Base-by-base conservation (phyloP, 2,329 filamentous ascomycete species). In the Sporothrix humicola region DNA sequence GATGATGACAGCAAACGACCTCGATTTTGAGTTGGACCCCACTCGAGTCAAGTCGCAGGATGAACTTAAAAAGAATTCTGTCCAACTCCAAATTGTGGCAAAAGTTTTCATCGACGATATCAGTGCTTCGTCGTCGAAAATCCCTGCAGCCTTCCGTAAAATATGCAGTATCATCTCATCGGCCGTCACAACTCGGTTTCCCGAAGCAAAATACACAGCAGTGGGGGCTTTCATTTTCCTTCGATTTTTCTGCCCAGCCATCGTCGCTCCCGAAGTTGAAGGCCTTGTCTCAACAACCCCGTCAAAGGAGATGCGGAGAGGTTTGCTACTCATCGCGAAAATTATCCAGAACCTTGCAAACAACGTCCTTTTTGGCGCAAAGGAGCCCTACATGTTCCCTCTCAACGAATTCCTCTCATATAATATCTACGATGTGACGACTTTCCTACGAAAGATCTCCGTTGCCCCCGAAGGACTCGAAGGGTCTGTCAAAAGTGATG, bases 91-190 rank as follows among this genome's bases (percentile, higher is more conserved):
- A 71, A 88, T 91, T 48, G 89, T 92, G 9, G 89, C 90, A 1
- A 91, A 91, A 77, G 89, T 92, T 5, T 92, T 92, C 77, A 91
- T 92, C 72, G 90, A 92, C 72, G 89, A 91, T 76, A 92, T 92
- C 23, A 90, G 89, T 76, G 87, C 87, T 66, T 92, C 90, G 1
- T 85, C 88, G 4, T 80, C 85, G 10, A 88, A 84, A 76, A 91
- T 92, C 54, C 91, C 91, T 0, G 79, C 86, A 4, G 87, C 89
- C 8, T 92, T 92, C 79, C 85, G 89, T 73, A 90, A 86, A 77
- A 92, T 92, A 56, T 92, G 90, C 80, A 88, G 84, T 77, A 91
- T 91, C 74, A 92, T 92, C 76, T 89, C 88, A 13, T 83, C 86
- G 17, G 86, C 89, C n/a, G 90, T 92, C 1, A 86, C 89, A 78